Conservation (phyloP, 176 grass and related monocot genomes). For the Cocos nucifera region DNA sequence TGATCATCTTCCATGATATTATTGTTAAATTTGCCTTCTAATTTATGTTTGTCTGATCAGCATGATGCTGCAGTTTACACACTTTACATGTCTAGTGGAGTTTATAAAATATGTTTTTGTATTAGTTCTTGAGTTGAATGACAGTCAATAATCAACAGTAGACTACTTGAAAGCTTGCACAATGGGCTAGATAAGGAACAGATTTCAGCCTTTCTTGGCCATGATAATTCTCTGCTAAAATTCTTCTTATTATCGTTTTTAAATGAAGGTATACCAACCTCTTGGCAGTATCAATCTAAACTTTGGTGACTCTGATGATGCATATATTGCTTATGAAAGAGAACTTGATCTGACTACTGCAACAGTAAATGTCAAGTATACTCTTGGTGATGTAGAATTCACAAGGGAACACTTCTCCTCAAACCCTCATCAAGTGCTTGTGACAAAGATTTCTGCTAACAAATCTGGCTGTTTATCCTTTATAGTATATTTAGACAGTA, state of each 20-base stretch:
- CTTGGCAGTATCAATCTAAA: constrained; percentile 61
- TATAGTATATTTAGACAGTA: constrained; percentile 42
- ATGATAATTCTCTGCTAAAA: not conserved
- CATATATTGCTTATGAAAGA: constrained; percentile 54
- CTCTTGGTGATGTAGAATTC: constrained; percentile 49
- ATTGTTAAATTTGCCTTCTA: no score
- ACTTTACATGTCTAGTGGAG: no score
- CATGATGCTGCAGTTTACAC: no score
- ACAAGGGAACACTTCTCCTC: constrained; percentile 73
- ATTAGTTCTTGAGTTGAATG: no score
- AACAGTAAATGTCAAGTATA: constrained; percentile 52
- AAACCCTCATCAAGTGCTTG: constrained; percentile 65
- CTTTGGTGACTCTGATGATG: constrained; percentile 33
- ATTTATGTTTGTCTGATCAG: no score
- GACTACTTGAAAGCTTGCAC: no score
- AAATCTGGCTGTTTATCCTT: constrained; percentile 54
- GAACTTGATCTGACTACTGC: constrained; percentile 62
- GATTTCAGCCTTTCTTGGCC: no score
- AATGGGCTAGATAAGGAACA: no score
- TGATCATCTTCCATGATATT: no score
- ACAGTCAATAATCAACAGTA: no score
- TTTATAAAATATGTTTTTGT: no score
- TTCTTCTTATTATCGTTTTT: constrained; percentile 14
- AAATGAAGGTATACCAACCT: constrained; percentile 71
- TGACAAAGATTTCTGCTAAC: constrained; percentile 52